Evolutionary conservation across 306 rosid genomes (phyloP).

Genomic region (Rosa lucieae): DNA sequence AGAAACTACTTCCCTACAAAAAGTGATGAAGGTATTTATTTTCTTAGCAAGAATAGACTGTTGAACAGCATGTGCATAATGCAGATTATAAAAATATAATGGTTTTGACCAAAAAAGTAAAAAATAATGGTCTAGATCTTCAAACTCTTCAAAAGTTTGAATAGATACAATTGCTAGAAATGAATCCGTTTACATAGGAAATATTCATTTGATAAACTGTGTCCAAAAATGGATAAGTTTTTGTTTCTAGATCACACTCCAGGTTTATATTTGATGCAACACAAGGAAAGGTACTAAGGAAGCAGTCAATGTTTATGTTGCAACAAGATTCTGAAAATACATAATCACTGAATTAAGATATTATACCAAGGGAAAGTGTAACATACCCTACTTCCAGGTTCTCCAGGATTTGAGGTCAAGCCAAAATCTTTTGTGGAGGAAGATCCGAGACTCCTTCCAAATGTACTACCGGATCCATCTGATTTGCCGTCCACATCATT

Average conservation of each 20-base stretch:
- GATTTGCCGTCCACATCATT: slow-evolving; percentile 37
- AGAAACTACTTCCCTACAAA: slow-evolving; percentile 48
- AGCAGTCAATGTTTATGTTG: background rate
- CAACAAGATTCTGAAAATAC: background rate
- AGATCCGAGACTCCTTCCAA: slow-evolving; percentile 35
- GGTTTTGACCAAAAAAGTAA: background rate
- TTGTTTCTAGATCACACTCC: background rate
- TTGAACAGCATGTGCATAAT: background rate
- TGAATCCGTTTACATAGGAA: background rate
- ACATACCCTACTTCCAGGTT: slow-evolving; percentile 45
- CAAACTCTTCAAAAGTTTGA: background rate
- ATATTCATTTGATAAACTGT: too few species aligned
- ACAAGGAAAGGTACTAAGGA: background rate
- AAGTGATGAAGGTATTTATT: slow-evolving; percentile 15
- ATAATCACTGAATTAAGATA: background rate
- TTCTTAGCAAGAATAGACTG: slow-evolving; percentile 1
- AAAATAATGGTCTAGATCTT: background rate
- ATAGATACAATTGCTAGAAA: background rate
- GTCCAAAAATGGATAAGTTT: background rate
- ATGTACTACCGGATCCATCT: slow-evolving; percentile 36
- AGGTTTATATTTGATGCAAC: background rate
- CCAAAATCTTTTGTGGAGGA: slow-evolving; percentile 44
- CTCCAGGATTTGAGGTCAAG: slow-evolving; percentile 47
- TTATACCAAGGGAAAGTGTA: background rate
- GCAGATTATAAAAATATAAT: background rate